Evolutionary conservation across 2,329 filamentous ascomycete species (phyloP).

Genomic region (Paradendryphiella salina): DNA sequence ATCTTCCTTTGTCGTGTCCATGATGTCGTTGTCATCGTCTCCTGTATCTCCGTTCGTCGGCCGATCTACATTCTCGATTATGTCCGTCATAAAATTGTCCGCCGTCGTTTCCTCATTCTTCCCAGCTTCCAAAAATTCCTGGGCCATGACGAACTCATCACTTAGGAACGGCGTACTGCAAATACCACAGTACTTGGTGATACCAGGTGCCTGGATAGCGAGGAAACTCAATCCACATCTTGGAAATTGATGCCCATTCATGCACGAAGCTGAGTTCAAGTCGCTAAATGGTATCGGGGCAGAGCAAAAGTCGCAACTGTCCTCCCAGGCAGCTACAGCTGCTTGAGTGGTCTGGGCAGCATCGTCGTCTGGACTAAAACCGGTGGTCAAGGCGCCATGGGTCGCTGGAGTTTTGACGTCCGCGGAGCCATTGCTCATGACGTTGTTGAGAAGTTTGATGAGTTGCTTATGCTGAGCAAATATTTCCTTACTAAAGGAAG

Average conservation of each 20-base stretch:
- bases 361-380: neutral
- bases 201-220: slow-evolving; percentile 58
- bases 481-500: slow-evolving; percentile 30
- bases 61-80: neutral
- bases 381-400: neutral
- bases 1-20: neutral
- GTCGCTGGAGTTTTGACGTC: neutral
- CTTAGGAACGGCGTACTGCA: slow-evolving; percentile 56
- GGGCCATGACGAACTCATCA: slow-evolving; percentile 45
- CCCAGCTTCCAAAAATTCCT: slow-evolving; percentile 18
- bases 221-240: slow-evolving; percentile 60
- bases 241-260: slow-evolving; percentile 57
- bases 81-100: neutral
- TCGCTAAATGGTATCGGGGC: slow-evolving; percentile 54
- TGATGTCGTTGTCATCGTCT: neutral
- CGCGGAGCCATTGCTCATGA: slow-evolving; percentile 9
- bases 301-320: slow-evolving; percentile 59
- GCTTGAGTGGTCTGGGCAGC: neutral
- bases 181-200: slow-evolving; percentile 58
- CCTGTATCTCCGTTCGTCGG: neutral
- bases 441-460: slow-evolving; percentile 22
- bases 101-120: slow-evolving; percentile 4
- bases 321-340: slow-evolving; percentile 26
- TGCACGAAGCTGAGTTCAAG: slow-evolving; percentile 53
- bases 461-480: slow-evolving; percentile 25